Evolutionary conservation across 1,284 basidiomycete species (phyloP), one percentile per base, ranked within the genome.

Genomic region (Gymnopus androsaceus): DNA sequence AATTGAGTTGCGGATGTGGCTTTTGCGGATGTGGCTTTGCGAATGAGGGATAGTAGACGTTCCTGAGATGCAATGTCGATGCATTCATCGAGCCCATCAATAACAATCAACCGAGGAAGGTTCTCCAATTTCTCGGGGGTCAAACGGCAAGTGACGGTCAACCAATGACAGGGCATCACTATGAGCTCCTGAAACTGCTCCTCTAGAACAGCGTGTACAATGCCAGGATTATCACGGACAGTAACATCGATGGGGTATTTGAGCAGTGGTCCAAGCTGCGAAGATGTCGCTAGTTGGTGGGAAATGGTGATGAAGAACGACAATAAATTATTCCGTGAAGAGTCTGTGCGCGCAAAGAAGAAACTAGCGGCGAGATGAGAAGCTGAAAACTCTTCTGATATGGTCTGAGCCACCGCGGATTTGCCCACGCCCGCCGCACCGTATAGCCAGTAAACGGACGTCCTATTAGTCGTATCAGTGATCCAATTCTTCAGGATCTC

Each of bases 71-170:
- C 63, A 4, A 58, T 57, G 45, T 61, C 61, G 33, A 61, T 60
- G 50, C 66, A 68, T 51, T 64, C 65, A 55, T n/a, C n/a, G n/a
- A n/a, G n/a, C n/a, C n/a, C n/a, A n/a, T n/a, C n/a, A n/a, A n/a
- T n/a, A n/a, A n/a, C n/a, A n/a, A n/a, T n/a, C n/a, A n/a, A n/a
- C n/a, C n/a, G n/a, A n/a, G n/a, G n/a, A n/a, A n/a, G n/a, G n/a
- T n/a, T n/a, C n/a, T 67, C 66, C 25, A 67, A 60, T 0, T 63
- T 66, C 51, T 69, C 68, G 45, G 68, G 65, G 17, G 68, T 37
- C 3, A 55, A 15, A 1, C 49, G 27, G 15, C n/a, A n/a, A 19
- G 54, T 46, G 9, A 41, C 36, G 21, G 30, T 17, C 14, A 2
- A 12, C 34, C 41, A 45, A 4, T 17, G 3, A 37, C 42, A 51